Evolutionary conservation across 257 asterid species (phyloP).

Genomic region (Dorcoceras hygrometricum): DNA sequence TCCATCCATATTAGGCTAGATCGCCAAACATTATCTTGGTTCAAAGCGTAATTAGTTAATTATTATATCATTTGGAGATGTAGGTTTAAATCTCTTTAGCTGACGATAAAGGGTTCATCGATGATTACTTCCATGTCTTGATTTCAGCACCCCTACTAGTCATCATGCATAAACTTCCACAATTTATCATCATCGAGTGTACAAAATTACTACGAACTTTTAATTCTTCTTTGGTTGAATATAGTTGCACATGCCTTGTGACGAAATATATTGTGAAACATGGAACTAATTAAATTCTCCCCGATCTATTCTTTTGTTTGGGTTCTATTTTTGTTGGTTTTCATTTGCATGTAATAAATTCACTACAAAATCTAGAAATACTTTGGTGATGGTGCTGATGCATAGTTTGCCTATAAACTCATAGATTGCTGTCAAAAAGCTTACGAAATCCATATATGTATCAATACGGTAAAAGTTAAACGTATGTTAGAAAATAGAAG

Average conservation of each 20-base stretch:
- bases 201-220: slow-evolving; percentile 3
- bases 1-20: slow-evolving; percentile 4
- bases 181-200: slow-evolving; percentile 6
- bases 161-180: neutral
- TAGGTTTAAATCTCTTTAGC: neutral
- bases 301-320: neutral
- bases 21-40: neutral
- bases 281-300: neutral
- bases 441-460: neutral
- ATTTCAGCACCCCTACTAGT: neutral
- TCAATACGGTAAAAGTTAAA: slow-evolving; percentile 3
- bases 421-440: slow-evolving; percentile 3
- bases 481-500: slow-evolving; percentile 21
- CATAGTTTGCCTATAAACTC: neutral
- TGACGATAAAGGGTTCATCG: neutral
- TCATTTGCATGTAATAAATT: slow-evolving; percentile 6
- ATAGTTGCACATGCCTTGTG: slow-evolving; percentile 7
- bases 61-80: neutral
- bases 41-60: neutral
- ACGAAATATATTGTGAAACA: slow-evolving; percentile 3
- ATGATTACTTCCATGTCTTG: slow-evolving; percentile 8
- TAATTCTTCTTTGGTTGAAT: neutral
- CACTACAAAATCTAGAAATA: slow-evolving; percentile 4
- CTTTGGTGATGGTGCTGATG: neutral
- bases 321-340: neutral